phyloP scores from a whole-genome alignment of 2,329 filamentous ascomycete genomes.

The Ilyonectria robusta region DNA sequence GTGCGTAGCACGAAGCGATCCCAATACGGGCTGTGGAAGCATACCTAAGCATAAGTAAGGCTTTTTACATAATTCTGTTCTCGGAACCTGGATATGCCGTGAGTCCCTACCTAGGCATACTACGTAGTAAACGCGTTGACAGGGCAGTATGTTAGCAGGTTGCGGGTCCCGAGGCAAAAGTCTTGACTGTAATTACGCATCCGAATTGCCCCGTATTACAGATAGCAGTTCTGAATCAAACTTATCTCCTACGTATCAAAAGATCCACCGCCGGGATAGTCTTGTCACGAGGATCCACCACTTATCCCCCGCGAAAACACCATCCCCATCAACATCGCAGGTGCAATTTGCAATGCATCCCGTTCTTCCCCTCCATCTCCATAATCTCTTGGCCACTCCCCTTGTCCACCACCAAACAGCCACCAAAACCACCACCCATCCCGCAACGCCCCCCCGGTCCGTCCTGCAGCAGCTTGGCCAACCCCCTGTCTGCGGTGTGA shows the following conservation, averaged over 20 bases:
- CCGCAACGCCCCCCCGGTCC: not conserved
- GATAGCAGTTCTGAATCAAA: not conserved
- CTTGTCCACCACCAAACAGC: not conserved
- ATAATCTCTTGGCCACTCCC: not conserved
- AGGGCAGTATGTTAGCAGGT: not conserved
- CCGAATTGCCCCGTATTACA: not conserved
- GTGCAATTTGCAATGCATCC: not conserved
- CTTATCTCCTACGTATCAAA: not conserved
- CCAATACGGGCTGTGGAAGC: not conserved
- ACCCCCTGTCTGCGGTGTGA: not conserved
- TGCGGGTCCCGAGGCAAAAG: too few relatives aligned
- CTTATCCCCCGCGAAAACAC: not conserved
- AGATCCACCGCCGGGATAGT: not conserved
- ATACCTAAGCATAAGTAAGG: not conserved
- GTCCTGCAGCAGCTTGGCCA: not conserved
- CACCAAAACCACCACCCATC: conserved; percentile 3
- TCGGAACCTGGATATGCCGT: not conserved
- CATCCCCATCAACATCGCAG: not conserved
- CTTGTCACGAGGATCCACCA: not conserved
- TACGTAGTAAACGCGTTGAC: not conserved
- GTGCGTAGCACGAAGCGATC: not conserved
- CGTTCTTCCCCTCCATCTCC: not conserved
- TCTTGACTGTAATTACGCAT: not conserved
- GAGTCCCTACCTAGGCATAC: not conserved
- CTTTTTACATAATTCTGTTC: not conserved